Evolutionary conservation across 768 basidiomycete genomes (phyloP).

Genomic region (Boletus rufocinnamomeus): DNA sequence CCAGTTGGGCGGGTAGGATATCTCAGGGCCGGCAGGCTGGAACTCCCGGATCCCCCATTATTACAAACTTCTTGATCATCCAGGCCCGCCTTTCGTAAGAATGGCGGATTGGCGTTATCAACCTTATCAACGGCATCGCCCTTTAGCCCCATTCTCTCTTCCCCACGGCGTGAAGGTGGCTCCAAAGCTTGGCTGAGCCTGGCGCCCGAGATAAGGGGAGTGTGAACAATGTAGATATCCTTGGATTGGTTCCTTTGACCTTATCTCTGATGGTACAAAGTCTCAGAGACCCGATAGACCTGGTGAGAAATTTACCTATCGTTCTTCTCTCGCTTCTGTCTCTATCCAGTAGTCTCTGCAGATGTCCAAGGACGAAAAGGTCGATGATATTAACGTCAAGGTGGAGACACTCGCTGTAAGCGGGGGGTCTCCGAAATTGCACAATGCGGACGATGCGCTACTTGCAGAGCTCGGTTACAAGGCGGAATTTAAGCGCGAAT

Average conservation of each 20-base stretch:
- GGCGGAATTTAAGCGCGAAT: constrained; percentile 73
- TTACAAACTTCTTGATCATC: not conserved
- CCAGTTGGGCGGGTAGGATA: not conserved
- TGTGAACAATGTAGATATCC: constrained; percentile 6
- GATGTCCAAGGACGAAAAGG: constrained; percentile 29
- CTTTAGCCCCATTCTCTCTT: not conserved
- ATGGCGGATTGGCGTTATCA: not conserved
- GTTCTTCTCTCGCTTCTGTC: not conserved
- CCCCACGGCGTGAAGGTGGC: not conserved
- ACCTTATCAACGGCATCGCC: not conserved
- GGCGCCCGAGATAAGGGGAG: constrained; percentile 17
- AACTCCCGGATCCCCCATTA: not conserved
- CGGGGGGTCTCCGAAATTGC: constrained; percentile 21
- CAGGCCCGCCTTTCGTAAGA: not conserved
- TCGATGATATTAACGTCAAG: not conserved
- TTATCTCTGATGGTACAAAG: constrained; percentile 19
- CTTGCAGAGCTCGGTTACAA: constrained; percentile 72
- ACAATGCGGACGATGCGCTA: constrained; percentile 52
- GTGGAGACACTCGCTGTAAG: constrained; percentile 14
- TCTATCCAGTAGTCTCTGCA: not conserved
- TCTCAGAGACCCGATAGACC: not conserved
- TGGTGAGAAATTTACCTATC: constrained; percentile 2
- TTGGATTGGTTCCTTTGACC: not conserved
- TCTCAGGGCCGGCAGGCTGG: no score
- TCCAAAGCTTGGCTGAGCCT: not conserved